Base-by-base conservation (phyloP, 163 green algal species). In the Botryococcus braunii region DNA sequence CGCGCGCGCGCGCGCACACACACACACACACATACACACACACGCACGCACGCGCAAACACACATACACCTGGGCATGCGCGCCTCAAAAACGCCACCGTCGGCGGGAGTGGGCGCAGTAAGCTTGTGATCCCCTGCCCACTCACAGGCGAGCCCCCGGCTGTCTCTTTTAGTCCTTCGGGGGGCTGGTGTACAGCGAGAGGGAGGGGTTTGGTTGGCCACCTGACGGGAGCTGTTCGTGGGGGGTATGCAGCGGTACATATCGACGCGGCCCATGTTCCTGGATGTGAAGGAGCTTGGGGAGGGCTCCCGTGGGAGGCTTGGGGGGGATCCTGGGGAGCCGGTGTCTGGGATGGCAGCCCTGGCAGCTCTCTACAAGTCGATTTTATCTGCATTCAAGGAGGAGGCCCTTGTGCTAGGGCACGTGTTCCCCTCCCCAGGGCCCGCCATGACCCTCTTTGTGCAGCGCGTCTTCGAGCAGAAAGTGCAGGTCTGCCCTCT, bases 201-300 rank as follows among this genome's bases (percentile, higher is more conserved):
- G n/a, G n/a, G n/a, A n/a, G n/a, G n/a, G n/a, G n/a, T n/a, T n/a
- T n/a, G n/a, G n/a, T n/a, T n/a, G n/a, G n/a, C n/a, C n/a, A n/a
- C n/a, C n/a, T n/a, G n/a, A n/a, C n/a, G n/a, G n/a, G n/a, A n/a
- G n/a, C n/a, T n/a, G n/a, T n/a, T n/a, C 35, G 31, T 64, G 56
- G 23, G 55, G 11, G 31, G 11, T 21, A 40, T 86, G 61, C 74
- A 89, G 72, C 74, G 86, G 9, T 93, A 91, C 77, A 85, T 93
- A 49, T 76, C 80, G 32, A 81, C 79, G 21, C 71, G 82, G 38
- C 74, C 79, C 25, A 82, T 91, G 68, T 93, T 93, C 73, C 74
- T 82, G 34, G 79, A 88, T 63, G 39, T 72, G 37, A 60, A 73
- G 60, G 71, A 84, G 67, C 46, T 81, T 8, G 60, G 69, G 21